Conservation (phyloP, 176 grass and related monocot genomes). For the Eremochloa ophiuroides region DNA sequence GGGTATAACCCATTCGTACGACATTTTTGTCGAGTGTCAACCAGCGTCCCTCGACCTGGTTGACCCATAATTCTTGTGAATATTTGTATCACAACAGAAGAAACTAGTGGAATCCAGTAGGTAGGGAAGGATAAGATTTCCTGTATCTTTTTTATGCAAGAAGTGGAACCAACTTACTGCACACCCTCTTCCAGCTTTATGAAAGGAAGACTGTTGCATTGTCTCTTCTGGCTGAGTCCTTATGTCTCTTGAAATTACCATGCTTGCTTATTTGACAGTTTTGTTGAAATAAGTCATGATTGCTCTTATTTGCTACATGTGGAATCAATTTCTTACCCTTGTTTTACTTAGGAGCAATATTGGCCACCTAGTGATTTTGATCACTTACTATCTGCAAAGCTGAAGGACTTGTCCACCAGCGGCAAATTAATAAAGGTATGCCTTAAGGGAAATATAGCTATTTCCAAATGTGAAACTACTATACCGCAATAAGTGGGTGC, state of each 20-base stretch:
- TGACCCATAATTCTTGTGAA: too few relatives aligned
- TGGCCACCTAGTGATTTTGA: conserved; percentile 64
- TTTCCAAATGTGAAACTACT: neutral
- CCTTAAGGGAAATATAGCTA: neutral
- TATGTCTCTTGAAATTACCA: neutral
- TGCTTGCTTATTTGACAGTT: neutral
- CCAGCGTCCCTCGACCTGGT: too few relatives aligned
- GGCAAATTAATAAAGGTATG: conserved; percentile 74
- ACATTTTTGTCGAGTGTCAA: too few relatives aligned
- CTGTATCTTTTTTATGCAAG: neutral
- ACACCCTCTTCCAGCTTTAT: neutral
- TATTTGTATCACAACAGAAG: neutral
- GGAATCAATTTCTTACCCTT: conserved; percentile 6
- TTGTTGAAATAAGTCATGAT: neutral
- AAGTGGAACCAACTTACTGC: neutral
- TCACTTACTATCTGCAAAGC: conserved; percentile 53
- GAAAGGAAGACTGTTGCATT: neutral
- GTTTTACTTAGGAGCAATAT: conserved; percentile 50
- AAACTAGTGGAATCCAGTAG: neutral
- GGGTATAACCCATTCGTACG: too few relatives aligned
- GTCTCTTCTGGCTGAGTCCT: neutral
- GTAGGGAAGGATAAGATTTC: neutral
- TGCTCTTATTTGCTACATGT: conserved; percentile 4
- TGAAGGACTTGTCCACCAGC: conserved; percentile 49
- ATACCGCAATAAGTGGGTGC: neutral